Base-by-base conservation (phyloP, 345 rosid genomes). In the Erucastrum elatum region DNA sequence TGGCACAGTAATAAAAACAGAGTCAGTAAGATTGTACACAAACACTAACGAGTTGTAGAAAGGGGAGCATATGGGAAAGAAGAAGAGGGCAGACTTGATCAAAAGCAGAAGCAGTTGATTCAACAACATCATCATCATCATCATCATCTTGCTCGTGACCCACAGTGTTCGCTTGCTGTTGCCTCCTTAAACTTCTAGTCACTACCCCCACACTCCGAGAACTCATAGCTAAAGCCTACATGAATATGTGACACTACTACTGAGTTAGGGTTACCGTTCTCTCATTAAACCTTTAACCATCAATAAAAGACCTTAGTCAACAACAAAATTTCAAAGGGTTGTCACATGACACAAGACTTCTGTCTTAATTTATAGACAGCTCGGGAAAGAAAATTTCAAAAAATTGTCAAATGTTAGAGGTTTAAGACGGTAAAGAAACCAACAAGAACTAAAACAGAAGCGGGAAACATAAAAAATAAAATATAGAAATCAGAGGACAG, bases 41-140 rank as follows among this genome's bases (percentile, higher is more conserved):
- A 4, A 55, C 53, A 27, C 46, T 4, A 71, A 81, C 2, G 5
- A 56, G 7, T 51, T 49, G 10, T 64, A 8, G 9, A 41, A 65
- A 8, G 29, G 55, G 30, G 21, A 16, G 8, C 17, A 44, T 49
- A 44, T 11, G 12, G 4, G 11, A 44, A 35, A 35, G 15, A 70
- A 64, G 21, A 64, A 66, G 46, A 72, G 30, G 13, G 21, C 81
- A 84, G 75, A 96, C 98, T 79, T 83, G 88, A 5, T 93, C 89
- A 80, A 96, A 93, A 21, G 89, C 96, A 77, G 86, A 84, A 2
- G 98, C 88, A 26, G 98, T 86, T 35, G 89, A 86, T 82, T 89
- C 88, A 71, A 91, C 64, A 76, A 90, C 95, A 70, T 89, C 97
- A 62, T 95, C 96, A 77, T 89, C 97, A 62, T 95, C 96, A 77